Evolutionary conservation across 139 green algal genomes (phyloP).

Genomic region (Trebouxia sp.): DNA sequence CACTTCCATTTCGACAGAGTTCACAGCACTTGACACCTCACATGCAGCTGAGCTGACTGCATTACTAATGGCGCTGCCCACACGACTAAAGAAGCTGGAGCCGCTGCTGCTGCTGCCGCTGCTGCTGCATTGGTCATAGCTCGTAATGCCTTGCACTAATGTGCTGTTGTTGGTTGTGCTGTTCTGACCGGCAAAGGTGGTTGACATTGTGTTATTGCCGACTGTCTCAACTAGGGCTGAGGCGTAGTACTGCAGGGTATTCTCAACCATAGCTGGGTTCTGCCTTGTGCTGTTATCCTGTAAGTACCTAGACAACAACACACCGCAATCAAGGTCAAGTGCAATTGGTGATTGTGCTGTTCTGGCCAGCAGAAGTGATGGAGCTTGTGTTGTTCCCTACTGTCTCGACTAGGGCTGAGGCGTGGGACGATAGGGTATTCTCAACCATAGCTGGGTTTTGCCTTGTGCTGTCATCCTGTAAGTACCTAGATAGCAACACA

Average conservation of each 20-base stretch:
- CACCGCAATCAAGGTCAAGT: no score
- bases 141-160: background rate
- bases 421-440: background rate
- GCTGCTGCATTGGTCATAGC: background rate
- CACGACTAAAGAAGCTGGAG: background rate
- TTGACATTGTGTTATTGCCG: background rate
- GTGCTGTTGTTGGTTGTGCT: constrained; percentile 4
- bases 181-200: constrained; percentile 17
- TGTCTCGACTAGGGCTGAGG: background rate
- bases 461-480: no score
- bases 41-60: background rate
- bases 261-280: background rate
- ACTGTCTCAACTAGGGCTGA: background rate
- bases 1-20: background rate
- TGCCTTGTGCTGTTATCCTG: no score
- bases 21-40: background rate
- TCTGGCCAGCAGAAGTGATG: constrained; percentile 10
- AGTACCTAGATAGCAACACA: no score
- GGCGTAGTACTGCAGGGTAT: background rate
- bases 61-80: background rate
- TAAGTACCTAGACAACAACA: no score
- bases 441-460: background rate
- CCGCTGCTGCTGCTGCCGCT: background rate
- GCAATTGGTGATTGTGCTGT: background rate
- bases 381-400: background rate